Percentiles rank a stretch among this genome's conserved stretches.
phyloP scores from a whole-genome alignment of 192 early-diverging fungal species.

The Podila clonocystis region DNA sequence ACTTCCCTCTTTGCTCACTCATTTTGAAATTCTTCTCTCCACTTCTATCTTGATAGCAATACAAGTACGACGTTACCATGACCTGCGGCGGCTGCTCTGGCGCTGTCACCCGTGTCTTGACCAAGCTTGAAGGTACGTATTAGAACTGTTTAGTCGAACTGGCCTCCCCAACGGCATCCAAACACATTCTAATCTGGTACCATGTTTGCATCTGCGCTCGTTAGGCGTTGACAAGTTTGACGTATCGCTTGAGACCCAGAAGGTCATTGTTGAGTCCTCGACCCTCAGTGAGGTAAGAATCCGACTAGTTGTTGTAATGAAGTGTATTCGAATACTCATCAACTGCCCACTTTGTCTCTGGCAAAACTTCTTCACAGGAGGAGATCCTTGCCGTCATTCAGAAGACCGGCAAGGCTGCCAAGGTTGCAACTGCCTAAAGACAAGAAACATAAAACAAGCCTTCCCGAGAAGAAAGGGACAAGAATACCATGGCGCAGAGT shows the following conservation, averaged over 20 bases:
- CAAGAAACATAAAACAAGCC: too few species aligned
- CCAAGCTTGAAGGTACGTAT: constrained; percentile 61
- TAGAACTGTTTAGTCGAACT: too few species aligned
- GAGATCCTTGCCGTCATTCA: constrained; percentile 44
- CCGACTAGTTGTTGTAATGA: too few species aligned
- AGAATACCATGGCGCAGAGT: too few species aligned
- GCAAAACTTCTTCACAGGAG: constrained; percentile 9
- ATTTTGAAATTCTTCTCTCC: neutral
- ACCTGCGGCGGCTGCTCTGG: constrained; percentile 80
- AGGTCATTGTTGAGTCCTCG: constrained; percentile 62
- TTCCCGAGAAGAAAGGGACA: too few species aligned
- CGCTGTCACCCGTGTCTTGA: constrained; percentile 76
- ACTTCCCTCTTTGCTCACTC: too few species aligned
- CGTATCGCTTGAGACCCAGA: constrained; percentile 70
- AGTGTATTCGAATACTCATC: too few species aligned
- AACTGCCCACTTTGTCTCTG: too few species aligned
- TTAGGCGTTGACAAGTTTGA: constrained; percentile 61
- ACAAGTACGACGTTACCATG: constrained; percentile 84
- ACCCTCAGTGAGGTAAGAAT: constrained; percentile 23
- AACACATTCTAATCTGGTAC: neutral
- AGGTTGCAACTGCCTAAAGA: constrained; percentile 8
- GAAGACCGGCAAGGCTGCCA: constrained; percentile 52
- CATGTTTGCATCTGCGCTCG: neutral
- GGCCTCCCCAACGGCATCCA: neutral
- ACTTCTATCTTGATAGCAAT: constrained; percentile 42